Evolutionary conservation across 768 basidiomycete genomes (phyloP), one percentile per base, ranked within the genome.

Genomic region (Tulasnella calospora): DNA sequence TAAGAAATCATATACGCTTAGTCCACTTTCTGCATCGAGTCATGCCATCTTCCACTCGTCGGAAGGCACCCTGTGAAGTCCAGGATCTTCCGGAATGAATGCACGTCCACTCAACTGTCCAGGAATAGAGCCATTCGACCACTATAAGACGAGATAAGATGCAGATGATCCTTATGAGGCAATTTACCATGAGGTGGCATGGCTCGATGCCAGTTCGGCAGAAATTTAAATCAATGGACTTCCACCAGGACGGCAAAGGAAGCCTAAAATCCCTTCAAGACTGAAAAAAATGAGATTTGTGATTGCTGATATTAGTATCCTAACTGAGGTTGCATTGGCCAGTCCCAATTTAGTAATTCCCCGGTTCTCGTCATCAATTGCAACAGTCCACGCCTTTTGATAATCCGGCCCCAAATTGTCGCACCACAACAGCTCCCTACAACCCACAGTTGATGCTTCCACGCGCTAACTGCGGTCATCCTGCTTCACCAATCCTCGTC

Each of bases 71-170:
- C 84, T 51, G 82, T 84, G 77, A 15, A 89, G 86, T 77, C n/a
- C n/a, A n/a, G n/a, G n/a, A 90, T 86, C 6, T 89, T 84, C 94
- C 94, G 94, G 0, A 87, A 85, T 78, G 94, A 93, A 80, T 93
- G 92, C 10, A 91, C 91, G 81, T 94, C 94, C 19, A 92, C 89
- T 92, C 94, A 95, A 3, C 92, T 93, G 81, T 89, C 92, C 90
- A 77, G n/a, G 47, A 40, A 21, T 15, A 67, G 33, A 30, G 57
- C 41, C n/a, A 33, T 74, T 19, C 4, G 73, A 51, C 7, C 15
- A 3, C 44, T 15, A 17, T 19, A 17, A 13, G 1, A 19, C 17
- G 44, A 17, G 17, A 15, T 1, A 19, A 44, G 44, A 17, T 15
- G 44, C 13, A 12, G 17, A 44, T 44, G 44, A 15, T 1, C 13